Base-by-base conservation (phyloP, 2,329 filamentous ascomycete genomes). In the Stylonectria norvegica region DNA sequence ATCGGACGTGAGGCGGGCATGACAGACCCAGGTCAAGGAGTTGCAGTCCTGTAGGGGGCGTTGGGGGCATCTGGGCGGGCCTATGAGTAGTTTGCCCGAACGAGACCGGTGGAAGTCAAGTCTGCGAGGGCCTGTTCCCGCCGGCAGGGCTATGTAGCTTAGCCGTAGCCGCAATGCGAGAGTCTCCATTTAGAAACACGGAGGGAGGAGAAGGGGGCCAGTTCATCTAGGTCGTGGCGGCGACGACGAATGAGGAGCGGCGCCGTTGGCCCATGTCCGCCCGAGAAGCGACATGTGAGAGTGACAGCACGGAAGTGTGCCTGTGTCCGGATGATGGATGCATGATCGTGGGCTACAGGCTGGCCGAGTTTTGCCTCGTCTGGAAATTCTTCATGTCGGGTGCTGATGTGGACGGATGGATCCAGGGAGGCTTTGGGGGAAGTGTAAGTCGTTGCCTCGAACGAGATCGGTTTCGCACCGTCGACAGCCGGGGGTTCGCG, bases 1-100 rank as follows among this genome's bases (percentile, higher is more conserved):
- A 57, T 57, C 42, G 46, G 19, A 25, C 6, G 4, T 14, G 19
- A 25, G 52, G 34, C 45, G 53, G 41, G 41, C 44, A 42, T 29
- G 40, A 43, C 42, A 43, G 43, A 40, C 44, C 45, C 48, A 42
- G 40, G 38, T 35, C 39, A 49, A 45, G 27, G 43, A 49, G 33
- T 43, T 45, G 43, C 48, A 51, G 50, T 53, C 51, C 50, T 41
- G 50, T 54, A 43, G 34, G n/a, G 43, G 42, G 52, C 48, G n/a
- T n/a, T n/a, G n/a, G n/a, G n/a, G 50, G 52, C 52, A 55, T 42
- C 52, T 57, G 39, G 50, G 48, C 44, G 46, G 15, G 27, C 15
- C 27, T 10, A 8, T 14, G 14, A 30, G 27, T 15, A 25, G 7
- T 12, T 12, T 7, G 22, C 7, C 7, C 7, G 22, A 7, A 25